A percentile compares a stretch with the other conserved stretches of the same genome.
Evolutionary conservation across 2,329 filamentous ascomycete species (phyloP).

Genomic region (Fusarium albosuccineum): DNA sequence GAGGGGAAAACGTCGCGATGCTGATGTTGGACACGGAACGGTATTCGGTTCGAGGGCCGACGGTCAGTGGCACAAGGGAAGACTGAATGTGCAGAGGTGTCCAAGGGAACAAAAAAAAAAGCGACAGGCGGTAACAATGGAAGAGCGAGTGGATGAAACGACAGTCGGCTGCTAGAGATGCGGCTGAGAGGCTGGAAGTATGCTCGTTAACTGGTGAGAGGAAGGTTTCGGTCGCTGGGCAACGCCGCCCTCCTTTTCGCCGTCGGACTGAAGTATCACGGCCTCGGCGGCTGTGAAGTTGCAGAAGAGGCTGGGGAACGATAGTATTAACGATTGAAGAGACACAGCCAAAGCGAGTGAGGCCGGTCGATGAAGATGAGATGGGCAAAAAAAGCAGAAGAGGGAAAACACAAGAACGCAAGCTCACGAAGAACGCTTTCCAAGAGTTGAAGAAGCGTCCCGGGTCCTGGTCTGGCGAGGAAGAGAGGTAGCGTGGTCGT

Average conservation of each 20-base stretch:
- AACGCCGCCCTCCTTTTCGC: constrained; percentile 49
- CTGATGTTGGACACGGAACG: constrained; percentile 25
- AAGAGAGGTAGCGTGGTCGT: constrained; percentile 38
- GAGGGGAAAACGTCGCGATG: constrained; percentile 30
- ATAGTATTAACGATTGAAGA: constrained; percentile 53
- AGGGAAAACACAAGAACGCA: constrained; percentile 33
- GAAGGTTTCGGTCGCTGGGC: constrained; percentile 46
- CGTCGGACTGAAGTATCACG: constrained; percentile 35
- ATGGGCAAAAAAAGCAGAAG: constrained; percentile 24
- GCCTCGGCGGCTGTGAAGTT: constrained; percentile 25
- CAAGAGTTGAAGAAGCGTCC: constrained; percentile 45
- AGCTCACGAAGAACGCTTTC: constrained; percentile 41
- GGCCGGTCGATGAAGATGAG: constrained; percentile 52
- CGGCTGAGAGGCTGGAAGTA: constrained; percentile 29
- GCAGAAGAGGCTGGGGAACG: constrained; percentile 27
- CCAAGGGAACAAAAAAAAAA: constrained; percentile 16
- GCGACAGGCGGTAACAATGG: constrained; percentile 25
- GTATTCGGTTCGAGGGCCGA: constrained; percentile 25
- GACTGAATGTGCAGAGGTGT: constrained; percentile 15
- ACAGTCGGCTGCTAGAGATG: constrained; percentile 17
- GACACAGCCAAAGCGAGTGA: constrained; percentile 72
- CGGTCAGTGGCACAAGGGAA: constrained; percentile 20
- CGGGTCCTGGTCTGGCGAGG: constrained; percentile 41
- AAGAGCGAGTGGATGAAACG: constrained; percentile 34
- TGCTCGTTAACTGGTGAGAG: constrained; percentile 35